Evolutionary conservation across 1,139 yeast species (phyloP).

Genomic region (Zygoascus sp.): DNA sequence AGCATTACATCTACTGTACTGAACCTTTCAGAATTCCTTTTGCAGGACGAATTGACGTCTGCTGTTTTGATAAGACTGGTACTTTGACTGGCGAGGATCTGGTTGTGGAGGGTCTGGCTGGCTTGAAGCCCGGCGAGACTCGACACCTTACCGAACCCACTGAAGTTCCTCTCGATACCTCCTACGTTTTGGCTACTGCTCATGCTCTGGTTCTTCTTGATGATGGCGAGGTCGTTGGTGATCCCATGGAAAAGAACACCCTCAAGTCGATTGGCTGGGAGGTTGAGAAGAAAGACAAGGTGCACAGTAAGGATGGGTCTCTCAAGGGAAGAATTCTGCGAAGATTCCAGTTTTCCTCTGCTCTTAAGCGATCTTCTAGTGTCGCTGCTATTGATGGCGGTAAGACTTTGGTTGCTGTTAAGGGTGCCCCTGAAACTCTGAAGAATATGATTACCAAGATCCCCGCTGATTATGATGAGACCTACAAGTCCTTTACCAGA

Average conservation of each 20-base stretch:
- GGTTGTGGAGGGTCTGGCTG: constrained; percentile 95
- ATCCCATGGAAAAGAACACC: constrained; percentile 98
- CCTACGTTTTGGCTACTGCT: constrained; percentile 83
- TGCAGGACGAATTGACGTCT: constrained; percentile 97
- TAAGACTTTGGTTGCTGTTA: constrained; percentile 71
- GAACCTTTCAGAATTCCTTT: constrained; percentile 98
- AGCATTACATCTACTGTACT: constrained; percentile 89
- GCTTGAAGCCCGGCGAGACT: constrained; percentile 50
- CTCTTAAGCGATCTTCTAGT: constrained; percentile 91
- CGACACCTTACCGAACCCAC: constrained; percentile 55
- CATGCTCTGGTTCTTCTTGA: constrained; percentile 92
- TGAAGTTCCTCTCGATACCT: constrained; percentile 61
- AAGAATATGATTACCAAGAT: constrained; percentile 66
- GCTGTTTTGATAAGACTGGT: constrained; percentile 98
- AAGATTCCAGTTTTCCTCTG: constrained; percentile 95
- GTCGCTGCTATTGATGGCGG: constrained; percentile 60
- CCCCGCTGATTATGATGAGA: constrained; percentile 79
- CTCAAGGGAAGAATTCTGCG: constrained; percentile 68
- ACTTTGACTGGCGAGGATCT: constrained; percentile 96
- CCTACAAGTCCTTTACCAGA: constrained; percentile 87
- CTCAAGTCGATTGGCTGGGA: constrained; percentile 83
- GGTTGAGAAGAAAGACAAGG: constrained; percentile 64
- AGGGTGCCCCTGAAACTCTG: constrained; percentile 99
- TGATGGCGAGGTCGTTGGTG: constrained; percentile 97
- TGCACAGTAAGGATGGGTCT: constrained; percentile 25